Base-by-base conservation (phyloP, 371 early-diverging fungal genomes). In the Circinella umbellata region DNA sequence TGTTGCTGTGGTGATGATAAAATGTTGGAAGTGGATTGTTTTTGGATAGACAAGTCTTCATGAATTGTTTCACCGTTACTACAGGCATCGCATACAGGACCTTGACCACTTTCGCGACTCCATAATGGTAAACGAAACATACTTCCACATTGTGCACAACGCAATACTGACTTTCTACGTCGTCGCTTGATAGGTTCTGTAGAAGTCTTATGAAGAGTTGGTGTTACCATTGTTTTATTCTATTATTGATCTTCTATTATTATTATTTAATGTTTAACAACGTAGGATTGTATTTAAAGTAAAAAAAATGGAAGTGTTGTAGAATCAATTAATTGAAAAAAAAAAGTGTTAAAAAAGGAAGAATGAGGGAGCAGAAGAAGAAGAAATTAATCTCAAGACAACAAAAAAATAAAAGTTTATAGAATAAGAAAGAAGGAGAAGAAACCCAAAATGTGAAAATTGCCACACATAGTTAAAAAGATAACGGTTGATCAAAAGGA, bases 51-150 rank as follows among this genome's bases (percentile, higher is more conserved):
- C 3, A 18, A 20, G 9, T 62, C 62, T 66, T 66, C 66, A 18
- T 51, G 54, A 27, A 66, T 7, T 15, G 53, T 66, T 48, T 71
- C 67, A 27, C 71, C 73, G 46, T 61, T 63, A 51, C 73, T 54
- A 53, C 80, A 80, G 15, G 67, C 63, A 69, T 80, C 80, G 39
- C 80, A 80, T 3, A 80, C 78, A 62, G 80, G 80, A 3, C 80
- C 80, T 63, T 77, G 76, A 34, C 80, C 78, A 38, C 76, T 78
- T 69, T 80, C 81, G 51, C 78, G 74, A 13, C 78, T 78, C 78
- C 78, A 80, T 4, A 78, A 36, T 42, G 76, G 70, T 39, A 78
- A 75, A 27, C 81, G 61, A 47, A 80, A 80, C 4, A 76, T 71
- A 36, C 75, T 39, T 55, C 74, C 74, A 46, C 81, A 80, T 69